Evolutionary conservation across 2,329 filamentous ascomycete species (phyloP).

Genomic region (Boeremia exigua): DNA sequence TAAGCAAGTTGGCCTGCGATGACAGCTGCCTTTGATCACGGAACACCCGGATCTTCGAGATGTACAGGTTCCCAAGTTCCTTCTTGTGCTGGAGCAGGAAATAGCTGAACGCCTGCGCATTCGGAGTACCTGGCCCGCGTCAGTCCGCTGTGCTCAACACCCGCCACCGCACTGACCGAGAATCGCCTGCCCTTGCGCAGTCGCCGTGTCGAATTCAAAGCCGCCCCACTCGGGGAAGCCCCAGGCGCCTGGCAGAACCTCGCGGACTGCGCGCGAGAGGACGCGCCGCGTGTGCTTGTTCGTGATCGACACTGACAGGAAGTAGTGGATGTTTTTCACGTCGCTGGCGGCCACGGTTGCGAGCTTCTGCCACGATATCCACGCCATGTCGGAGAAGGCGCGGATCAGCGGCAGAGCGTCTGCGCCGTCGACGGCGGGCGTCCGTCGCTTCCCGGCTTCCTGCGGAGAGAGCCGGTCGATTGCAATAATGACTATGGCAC

Average conservation of each 20-base stretch:
- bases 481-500: neutral
- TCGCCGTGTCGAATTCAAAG: neutral
- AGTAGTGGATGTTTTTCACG: slow-evolving; percentile 3
- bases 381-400: slow-evolving; percentile 8
- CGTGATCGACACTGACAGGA: slow-evolving; percentile 7
- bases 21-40: neutral
- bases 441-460: neutral
- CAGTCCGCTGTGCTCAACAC: neutral
- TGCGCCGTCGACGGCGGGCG: neutral
- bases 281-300: neutral
- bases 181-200: neutral
- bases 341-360: neutral
- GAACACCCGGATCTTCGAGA: neutral
- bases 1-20: neutral
- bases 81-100: slow-evolving; percentile 12
- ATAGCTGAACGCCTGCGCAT: slow-evolving; percentile 11
- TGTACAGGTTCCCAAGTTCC: slow-evolving; percentile 3
- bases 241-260: neutral
- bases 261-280: neutral
- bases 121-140: neutral
- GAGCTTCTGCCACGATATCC: neutral
- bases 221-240: slow-evolving; percentile 1
- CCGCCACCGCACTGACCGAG: neutral
- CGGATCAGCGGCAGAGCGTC: neutral
- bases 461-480: neutral